Conservation (phyloP, 2,329 filamentous ascomycete species). For the Aureobasidium sp. region DNA sequence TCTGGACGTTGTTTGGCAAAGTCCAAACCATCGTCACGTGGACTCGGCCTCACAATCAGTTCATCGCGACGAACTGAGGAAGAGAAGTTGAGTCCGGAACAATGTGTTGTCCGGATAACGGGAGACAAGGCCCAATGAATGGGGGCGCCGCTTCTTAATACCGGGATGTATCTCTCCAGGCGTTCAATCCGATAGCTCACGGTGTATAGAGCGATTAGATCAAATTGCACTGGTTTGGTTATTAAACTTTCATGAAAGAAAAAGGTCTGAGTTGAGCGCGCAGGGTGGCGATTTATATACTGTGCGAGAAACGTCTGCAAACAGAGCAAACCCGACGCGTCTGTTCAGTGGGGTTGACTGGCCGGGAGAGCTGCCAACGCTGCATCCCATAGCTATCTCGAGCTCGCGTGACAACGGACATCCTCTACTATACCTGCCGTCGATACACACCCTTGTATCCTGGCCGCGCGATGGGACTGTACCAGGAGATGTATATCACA, state of each 20-base stretch:
- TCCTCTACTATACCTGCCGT: too few species aligned
- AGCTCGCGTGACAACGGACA: background rate
- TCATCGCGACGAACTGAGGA: background rate
- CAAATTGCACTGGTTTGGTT: background rate
- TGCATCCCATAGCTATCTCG: background rate
- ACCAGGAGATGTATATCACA: background rate
- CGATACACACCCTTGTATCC: background rate
- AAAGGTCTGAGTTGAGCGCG: background rate
- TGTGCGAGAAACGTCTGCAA: background rate
- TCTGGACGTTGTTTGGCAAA: background rate
- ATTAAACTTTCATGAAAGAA: background rate
- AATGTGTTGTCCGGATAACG: background rate
- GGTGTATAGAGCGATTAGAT: slow-evolving; percentile 4
- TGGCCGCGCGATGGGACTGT: background rate
- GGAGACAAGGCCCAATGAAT: slow-evolving; percentile 1
- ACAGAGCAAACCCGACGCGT: background rate
- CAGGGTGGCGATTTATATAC: background rate
- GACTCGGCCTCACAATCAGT: slow-evolving; percentile 5
- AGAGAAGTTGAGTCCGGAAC: background rate
- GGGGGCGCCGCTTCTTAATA: slow-evolving; percentile 9
- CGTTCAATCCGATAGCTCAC: slow-evolving; percentile 7
- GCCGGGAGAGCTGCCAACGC: background rate
- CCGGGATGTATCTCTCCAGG: background rate
- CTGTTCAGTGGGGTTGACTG: background rate
- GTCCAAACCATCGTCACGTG: slow-evolving; percentile 9